Percentiles rank a stretch among this genome's conserved stretches.
These are phyloP conservation scores for Thalassia testudinum DNA, from an alignment of 116 monocot species.

Conservation along the genomic window DNA sequence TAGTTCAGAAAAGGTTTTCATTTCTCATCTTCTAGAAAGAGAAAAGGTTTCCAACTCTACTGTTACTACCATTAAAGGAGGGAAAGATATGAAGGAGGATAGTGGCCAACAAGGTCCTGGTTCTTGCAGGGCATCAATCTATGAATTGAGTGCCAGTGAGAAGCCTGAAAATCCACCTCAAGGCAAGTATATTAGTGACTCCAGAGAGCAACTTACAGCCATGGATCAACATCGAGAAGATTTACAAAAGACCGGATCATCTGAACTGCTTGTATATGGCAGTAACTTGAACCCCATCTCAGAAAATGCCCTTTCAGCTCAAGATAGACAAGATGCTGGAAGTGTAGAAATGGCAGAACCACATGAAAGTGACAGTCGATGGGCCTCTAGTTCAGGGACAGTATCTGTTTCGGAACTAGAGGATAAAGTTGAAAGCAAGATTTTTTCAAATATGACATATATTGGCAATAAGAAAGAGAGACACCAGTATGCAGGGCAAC, in stretches of 20 bases:
- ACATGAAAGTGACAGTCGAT: neutral
- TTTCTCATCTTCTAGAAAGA: constrained; percentile 4
- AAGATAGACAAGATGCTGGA: neutral
- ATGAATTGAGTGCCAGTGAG: no score
- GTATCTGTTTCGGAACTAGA: constrained; percentile 1
- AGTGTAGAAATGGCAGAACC: neutral
- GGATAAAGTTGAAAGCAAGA: constrained; percentile 2
- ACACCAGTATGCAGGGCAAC: neutral
- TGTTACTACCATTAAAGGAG: constrained; percentile 3
- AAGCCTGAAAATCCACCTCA: no score
- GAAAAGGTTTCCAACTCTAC: neutral
- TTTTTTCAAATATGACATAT: neutral
- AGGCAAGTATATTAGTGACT: no score
- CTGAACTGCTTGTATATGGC: neutral
- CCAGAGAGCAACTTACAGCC: no score
- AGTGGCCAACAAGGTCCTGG: no score
- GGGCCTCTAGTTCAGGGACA: neutral
- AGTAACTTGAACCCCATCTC: neutral
- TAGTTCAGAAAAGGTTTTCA: constrained; percentile 1
- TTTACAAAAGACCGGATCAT: no score
- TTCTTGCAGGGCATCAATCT: no score
- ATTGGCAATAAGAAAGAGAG: neutral
- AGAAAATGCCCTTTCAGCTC: neutral
- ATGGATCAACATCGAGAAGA: no score
- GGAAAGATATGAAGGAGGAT: neutral